Evolutionary conservation across 1,284 basidiomycete genomes (phyloP), one percentile per base, ranked within the genome.

Genomic region (Papiliotrema flavescens): DNA sequence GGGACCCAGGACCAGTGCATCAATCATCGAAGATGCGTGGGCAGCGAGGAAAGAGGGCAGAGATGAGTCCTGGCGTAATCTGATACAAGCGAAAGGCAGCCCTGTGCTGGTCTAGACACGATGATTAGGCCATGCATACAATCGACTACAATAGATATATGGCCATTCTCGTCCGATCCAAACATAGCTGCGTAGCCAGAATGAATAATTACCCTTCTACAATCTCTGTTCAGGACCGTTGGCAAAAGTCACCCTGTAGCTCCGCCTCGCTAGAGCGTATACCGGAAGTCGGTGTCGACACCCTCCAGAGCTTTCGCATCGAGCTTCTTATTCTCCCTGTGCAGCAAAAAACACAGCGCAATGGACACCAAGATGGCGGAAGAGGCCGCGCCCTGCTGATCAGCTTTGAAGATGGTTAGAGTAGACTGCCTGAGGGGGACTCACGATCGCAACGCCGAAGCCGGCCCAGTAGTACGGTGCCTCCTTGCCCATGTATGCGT

Each of bases 401-500:
- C 20, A 40, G 35, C 35, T n/a, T n/a, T n/a, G n/a, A n/a, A n/a
- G 11, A 36, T 11, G 35, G 35, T 36, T 36, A 11, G n/a, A n/a
- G n/a, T 36, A 36, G 35, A 36, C 35, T 11, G 9, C 11, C 17
- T 9, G 9, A 36, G 20, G 17, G 5, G 20, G 17, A 40, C 15
- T 40, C 39, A 40, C 42, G 42, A 44, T 44, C 20, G 42, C 42
- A 15, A 44, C 42, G 7, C 42, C 42, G 42, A 44, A 44, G 6
- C 42, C 42, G 8, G 42, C 42, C 42, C 42, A 44, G 23, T 44
- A 44, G 20, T 44, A 20, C 14, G 42, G 42, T 7, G 34, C 49
- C 19, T n/a, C 26, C 17, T n/a, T 20, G 46, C 36, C 54, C 22
- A 62, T 43, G 51, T 64, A 64, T 35, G 55, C 49, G 51, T 63